These are phyloP conservation scores for Nakaseomyces uthaithaninus DNA, from an alignment of 1,139 yeast genomes.

Conservation along the genomic window DNA sequence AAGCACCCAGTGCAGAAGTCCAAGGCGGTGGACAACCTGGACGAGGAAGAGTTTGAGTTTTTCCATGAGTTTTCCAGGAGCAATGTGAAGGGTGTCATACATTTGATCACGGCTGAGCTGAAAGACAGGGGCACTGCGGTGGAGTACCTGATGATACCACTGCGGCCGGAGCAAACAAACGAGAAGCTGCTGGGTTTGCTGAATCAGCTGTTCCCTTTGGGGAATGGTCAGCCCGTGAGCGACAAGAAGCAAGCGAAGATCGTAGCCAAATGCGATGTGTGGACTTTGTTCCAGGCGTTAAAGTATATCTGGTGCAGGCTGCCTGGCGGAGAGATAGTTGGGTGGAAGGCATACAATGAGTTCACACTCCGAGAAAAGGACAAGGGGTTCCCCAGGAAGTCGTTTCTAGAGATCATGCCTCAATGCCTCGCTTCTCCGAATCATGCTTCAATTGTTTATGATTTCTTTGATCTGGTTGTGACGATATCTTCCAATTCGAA, in stretches of 20 bases:
- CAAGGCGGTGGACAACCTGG: slow-evolving; percentile 11
- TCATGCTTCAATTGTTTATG: slow-evolving; percentile 84
- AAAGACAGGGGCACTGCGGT: slow-evolving; percentile 46
- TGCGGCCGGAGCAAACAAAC: slow-evolving; percentile 58
- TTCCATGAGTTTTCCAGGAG: slow-evolving; percentile 52
- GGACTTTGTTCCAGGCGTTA: slow-evolving; percentile 61
- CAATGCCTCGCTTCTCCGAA: slow-evolving; percentile 73
- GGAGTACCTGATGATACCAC: slow-evolving; percentile 61
- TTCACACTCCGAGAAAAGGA: slow-evolving; percentile 60
- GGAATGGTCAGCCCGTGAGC: slow-evolving; percentile 38
- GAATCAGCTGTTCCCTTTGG: slow-evolving; percentile 45
- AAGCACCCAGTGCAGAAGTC: slow-evolving; percentile 1
- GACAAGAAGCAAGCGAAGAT: slow-evolving; percentile 36
- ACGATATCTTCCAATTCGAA: slow-evolving; percentile 78
- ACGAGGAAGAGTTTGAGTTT: slow-evolving; percentile 33
- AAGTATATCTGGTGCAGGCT: slow-evolving; percentile 83
- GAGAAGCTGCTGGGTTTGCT: slow-evolving; percentile 46
- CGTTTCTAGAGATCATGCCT: slow-evolving; percentile 77
- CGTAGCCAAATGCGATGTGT: slow-evolving; percentile 47
- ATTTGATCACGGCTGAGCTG: slow-evolving; percentile 55
- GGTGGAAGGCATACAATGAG: slow-evolving; percentile 75
- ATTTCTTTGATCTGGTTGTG: slow-evolving; percentile 72
- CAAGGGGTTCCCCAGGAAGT: slow-evolving; percentile 56
- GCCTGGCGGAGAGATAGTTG: slow-evolving; percentile 71
- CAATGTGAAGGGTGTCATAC: slow-evolving; percentile 56